Percentiles rank a stretch among this genome's conserved stretches.
phyloP scores from a whole-genome alignment of 768 basidiomycete species.

The Naganishia friedmannii region DNA sequence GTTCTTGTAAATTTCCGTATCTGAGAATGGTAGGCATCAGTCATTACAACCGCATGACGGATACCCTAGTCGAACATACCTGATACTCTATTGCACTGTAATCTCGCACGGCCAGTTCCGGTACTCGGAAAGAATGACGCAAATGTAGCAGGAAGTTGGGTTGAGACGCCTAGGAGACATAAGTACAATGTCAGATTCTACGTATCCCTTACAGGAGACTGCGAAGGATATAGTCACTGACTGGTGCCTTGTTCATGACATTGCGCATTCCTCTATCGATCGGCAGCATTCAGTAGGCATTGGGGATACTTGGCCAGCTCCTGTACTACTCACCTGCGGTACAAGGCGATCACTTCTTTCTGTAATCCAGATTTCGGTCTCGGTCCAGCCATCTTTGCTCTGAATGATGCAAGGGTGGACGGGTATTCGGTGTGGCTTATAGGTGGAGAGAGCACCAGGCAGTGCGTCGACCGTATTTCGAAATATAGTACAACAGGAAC shows the following conservation, averaged over 20 bases:
- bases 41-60: neutral
- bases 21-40: slow-evolving; percentile 29
- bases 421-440: neutral
- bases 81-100: slow-evolving; percentile 51
- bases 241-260: slow-evolving; percentile 37
- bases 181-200: neutral
- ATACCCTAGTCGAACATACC: slow-evolving; percentile 32
- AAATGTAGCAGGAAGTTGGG: slow-evolving; percentile 46
- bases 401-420: neutral
- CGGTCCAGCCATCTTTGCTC: slow-evolving; percentile 11
- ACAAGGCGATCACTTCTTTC: slow-evolving; percentile 49
- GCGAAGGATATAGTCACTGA: slow-evolving; percentile 42
- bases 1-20: slow-evolving; percentile 46
- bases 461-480: too few species aligned
- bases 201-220: slow-evolving; percentile 10
- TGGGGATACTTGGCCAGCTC: neutral
- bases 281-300: neutral
- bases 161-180: slow-evolving; percentile 27
- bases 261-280: slow-evolving; percentile 19
- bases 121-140: slow-evolving; percentile 47
- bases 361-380: slow-evolving; percentile 46
- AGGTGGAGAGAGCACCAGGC: too few species aligned
- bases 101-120: slow-evolving; percentile 41
- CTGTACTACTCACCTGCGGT: slow-evolving; percentile 40
- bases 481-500: too few species aligned